These are phyloP conservation scores for Kodamaea plutei DNA, from an alignment of 1,139 yeast genomes.

Conservation along the genomic window DNA sequence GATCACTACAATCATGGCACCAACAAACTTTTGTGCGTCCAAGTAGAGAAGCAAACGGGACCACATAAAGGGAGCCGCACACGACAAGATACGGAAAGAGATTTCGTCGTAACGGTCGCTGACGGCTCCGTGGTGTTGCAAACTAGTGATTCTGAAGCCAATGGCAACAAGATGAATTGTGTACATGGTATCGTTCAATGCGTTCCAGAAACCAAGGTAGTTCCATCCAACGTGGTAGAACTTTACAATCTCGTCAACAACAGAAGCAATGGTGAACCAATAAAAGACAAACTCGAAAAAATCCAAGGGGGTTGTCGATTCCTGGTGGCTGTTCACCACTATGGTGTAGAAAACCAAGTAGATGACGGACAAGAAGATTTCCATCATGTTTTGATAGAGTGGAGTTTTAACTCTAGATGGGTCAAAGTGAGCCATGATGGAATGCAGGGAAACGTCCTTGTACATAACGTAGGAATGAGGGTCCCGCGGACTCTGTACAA, in stretches of 20 bases:
- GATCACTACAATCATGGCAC: conserved; percentile 82
- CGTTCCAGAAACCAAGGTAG: conserved; percentile 77
- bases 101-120: conserved; percentile 52
- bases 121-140: conserved; percentile 16
- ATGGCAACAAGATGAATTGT: conserved; percentile 50
- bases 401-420: conserved; percentile 87
- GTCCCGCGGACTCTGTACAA: conserved; percentile 67
- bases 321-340: conserved; percentile 52
- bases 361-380: conserved; percentile 62
- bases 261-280: conserved; percentile 61
- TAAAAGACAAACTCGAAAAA: conserved; percentile 55
- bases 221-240: conserved; percentile 71
- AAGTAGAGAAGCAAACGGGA: conserved; percentile 67
- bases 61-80: conserved; percentile 90
- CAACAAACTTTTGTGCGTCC: conserved; percentile 80
- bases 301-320: conserved; percentile 29
- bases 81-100: conserved; percentile 67
- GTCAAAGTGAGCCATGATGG: conserved; percentile 64
- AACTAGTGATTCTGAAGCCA: conserved; percentile 52
- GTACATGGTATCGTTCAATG: conserved; percentile 71
- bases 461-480: conserved; percentile 68
- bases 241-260: conserved; percentile 65
- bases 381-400: conserved; percentile 69
- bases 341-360: conserved; percentile 61
- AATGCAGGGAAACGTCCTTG: conserved; percentile 53